phyloP scores from a whole-genome alignment of 306 rosid genomes.

The Vigna radiata region DNA sequence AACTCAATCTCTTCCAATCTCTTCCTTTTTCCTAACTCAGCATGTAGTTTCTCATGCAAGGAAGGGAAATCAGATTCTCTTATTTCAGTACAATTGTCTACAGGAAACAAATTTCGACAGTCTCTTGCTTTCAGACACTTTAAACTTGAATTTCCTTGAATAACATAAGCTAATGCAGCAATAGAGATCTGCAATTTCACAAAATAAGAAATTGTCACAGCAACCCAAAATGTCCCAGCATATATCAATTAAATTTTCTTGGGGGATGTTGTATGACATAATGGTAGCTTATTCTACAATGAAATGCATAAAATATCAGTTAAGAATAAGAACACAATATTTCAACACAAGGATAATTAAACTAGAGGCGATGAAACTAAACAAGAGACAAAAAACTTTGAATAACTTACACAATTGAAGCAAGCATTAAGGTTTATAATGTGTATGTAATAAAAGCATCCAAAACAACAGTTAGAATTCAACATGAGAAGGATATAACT shows the following conservation, averaged over 20 bases:
- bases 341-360: constrained; percentile 1
- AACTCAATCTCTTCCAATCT: constrained; percentile 69
- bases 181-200: constrained; percentile 66
- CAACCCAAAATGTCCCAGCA: constrained; percentile 35
- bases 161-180: constrained; percentile 62
- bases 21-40: constrained; percentile 58
- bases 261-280: constrained; percentile 3
- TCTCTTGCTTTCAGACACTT: constrained; percentile 69
- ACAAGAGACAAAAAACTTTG: neutral
- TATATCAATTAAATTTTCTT: constrained; percentile 20
- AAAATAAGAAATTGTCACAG: neutral
- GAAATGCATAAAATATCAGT: neutral
- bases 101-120: constrained; percentile 64
- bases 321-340: constrained; percentile 17
- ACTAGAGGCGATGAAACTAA: constrained; percentile 27
- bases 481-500: constrained; percentile 18
- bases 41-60: constrained; percentile 50
- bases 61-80: constrained; percentile 47
- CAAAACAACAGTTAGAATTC: constrained; percentile 30
- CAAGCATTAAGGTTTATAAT: constrained; percentile 37
- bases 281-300: constrained; percentile 7
- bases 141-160: constrained; percentile 58
- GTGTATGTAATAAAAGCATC: constrained; percentile 25
- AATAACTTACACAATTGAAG: constrained; percentile 5
- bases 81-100: constrained; percentile 38